A percentile compares a stretch with the other conserved stretches of the same genome.
Evolutionary conservation across 2,329 filamentous ascomycete species (phyloP).

Genomic region (Cladosporium velox): DNA sequence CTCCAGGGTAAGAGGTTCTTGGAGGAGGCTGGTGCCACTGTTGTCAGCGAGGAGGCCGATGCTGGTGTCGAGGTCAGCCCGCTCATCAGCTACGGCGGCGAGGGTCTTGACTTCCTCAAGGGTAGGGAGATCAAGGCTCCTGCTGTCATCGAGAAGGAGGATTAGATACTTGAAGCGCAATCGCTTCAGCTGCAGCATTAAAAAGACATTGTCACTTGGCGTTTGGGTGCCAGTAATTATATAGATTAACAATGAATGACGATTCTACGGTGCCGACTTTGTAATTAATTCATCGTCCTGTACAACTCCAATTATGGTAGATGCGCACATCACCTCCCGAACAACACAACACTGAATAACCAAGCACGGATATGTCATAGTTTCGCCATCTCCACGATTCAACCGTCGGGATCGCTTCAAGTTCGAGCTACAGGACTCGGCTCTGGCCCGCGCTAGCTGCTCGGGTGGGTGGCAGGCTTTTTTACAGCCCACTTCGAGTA

Average conservation of each 20-base stretch:
- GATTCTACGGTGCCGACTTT: not conserved
- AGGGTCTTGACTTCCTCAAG: conserved; percentile 64
- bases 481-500: conserved; percentile 18
- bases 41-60: conserved; percentile 64
- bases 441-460: conserved; percentile 7
- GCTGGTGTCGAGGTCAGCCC: conserved; percentile 88
- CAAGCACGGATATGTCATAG: not conserved
- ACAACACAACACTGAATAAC: not conserved
- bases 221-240: not conserved
- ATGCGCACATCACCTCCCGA: not conserved
- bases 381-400: conserved; percentile 10
- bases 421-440: not conserved
- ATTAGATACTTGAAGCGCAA: not conserved
- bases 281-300: not conserved
- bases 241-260: conserved; percentile 19
- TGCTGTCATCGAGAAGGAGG: conserved; percentile 63
- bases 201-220: conserved; percentile 7
- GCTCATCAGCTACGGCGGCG: conserved; percentile 80
- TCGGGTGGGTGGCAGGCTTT: conserved; percentile 17
- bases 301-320: not conserved
- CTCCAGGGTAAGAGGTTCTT: conserved; percentile 85
- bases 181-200: not conserved
- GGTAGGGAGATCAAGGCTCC: conserved; percentile 62
- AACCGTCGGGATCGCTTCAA: not conserved
- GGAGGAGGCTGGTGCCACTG: conserved; percentile 72